phyloP scores from a whole-genome alignment of 2,329 filamentous ascomycete species.

The Alternaria consortialis region DNA sequence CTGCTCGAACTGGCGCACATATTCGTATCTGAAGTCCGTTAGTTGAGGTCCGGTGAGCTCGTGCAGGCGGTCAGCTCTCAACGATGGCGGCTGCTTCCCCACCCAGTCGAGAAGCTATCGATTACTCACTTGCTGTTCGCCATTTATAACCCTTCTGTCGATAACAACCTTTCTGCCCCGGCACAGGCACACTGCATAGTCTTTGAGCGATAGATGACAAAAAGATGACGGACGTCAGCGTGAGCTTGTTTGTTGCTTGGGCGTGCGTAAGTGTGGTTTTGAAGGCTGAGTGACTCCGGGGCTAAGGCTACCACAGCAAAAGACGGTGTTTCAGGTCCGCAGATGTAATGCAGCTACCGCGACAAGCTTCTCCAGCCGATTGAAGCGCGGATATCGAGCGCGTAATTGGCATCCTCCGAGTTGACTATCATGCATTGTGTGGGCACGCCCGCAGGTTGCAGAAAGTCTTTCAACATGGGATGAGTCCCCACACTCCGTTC shows the following conservation, averaged over 20 bases:
- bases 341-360: conserved; percentile 30
- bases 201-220: conserved; percentile 3
- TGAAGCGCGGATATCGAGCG: conserved; percentile 16
- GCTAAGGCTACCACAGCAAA: conserved; percentile 22
- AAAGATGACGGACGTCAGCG: conserved; percentile 13
- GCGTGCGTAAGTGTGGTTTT: conserved; percentile 26
- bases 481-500: conserved; percentile 10
- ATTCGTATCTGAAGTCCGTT: conserved; percentile 76
- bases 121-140: conserved; percentile 38
- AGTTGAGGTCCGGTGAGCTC: conserved; percentile 19
- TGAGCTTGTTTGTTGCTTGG: conserved; percentile 12
- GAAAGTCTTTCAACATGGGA: conserved; percentile 16
- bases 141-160: conserved; percentile 20
- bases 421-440: conserved; percentile 19
- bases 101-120: conserved; percentile 6
- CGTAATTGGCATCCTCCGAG: conserved; percentile 16
- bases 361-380: conserved; percentile 20
- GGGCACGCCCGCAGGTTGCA: conserved; percentile 8
- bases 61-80: conserved; percentile 7
- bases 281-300: conserved; percentile 16
- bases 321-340: conserved; percentile 29
- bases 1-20: conserved; percentile 90
- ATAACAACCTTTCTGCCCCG: neutral
- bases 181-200: conserved; percentile 30
- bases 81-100: conserved; percentile 14